A percentile compares a stretch with the other conserved stretches of the same genome.
Evolutionary conservation across 2,329 filamentous ascomycete species (phyloP).

Genomic region (Stemphylium lycopersici): DNA sequence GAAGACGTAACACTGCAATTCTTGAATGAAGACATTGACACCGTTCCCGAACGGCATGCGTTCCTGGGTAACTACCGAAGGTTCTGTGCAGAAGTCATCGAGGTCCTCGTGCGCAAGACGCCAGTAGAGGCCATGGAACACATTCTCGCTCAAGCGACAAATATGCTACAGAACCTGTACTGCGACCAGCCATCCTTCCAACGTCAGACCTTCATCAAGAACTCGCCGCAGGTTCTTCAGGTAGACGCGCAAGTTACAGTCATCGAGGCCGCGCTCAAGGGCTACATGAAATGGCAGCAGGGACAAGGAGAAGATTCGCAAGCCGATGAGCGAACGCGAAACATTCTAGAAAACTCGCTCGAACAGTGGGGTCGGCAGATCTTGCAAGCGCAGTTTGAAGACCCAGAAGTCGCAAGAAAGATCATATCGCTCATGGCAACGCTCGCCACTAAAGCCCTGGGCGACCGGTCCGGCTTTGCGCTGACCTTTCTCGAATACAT

Average conservation of each 20-base stretch:
- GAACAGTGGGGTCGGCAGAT: conserved; percentile 76
- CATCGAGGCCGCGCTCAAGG: conserved; percentile 86
- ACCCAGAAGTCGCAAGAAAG: conserved; percentile 82
- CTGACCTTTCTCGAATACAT: conserved; percentile 91
- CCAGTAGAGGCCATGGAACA: conserved; percentile 85
- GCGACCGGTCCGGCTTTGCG: conserved; percentile 80
- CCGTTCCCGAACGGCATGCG: conserved; percentile 87
- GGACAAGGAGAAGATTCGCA: conserved; percentile 59
- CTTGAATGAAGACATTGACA: conserved; percentile 92
- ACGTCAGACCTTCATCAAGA: conserved; percentile 61
- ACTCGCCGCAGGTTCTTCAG: conserved; percentile 73
- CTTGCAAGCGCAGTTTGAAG: conserved; percentile 75
- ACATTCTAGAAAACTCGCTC: conserved; percentile 66
- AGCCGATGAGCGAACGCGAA: conserved; percentile 57
- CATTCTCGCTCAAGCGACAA: conserved; percentile 80
- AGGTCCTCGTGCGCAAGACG: conserved; percentile 80
- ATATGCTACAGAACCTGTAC: conserved; percentile 76
- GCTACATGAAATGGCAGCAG: conserved; percentile 80
- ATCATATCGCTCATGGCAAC: conserved; percentile 82
- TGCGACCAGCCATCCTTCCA: conserved; percentile 71
- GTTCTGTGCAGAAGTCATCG: conserved; percentile 86
- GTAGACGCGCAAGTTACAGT: conserved; percentile 91
- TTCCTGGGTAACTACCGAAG: conserved; percentile 95
- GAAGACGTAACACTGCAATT: conserved; percentile 81
- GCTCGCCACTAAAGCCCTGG: conserved; percentile 80